phyloP scores from a whole-genome alignment of 2,329 filamentous ascomycete species.

The Clarireedia hainanense region DNA sequence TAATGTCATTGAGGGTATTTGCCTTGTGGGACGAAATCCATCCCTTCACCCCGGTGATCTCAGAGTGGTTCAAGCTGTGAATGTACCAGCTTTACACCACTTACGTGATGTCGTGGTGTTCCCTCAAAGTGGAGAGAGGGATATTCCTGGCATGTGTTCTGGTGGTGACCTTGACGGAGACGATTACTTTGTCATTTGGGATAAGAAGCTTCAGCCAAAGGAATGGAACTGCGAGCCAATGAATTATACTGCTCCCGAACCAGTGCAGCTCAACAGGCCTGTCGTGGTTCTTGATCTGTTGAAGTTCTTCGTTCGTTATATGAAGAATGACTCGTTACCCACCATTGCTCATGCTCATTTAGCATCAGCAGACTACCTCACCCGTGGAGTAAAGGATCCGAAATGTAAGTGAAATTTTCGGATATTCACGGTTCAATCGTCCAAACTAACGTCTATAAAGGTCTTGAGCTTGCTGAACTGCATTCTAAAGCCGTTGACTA shows the following conservation, averaged over 20 bases:
- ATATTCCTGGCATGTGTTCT: conserved; percentile 89
- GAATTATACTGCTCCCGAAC: conserved; percentile 58
- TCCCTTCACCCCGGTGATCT: conserved; percentile 91
- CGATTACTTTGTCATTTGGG: conserved; percentile 94
- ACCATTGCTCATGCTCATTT: conserved; percentile 78
- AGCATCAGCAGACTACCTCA: conserved; percentile 60
- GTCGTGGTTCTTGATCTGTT: conserved; percentile 69
- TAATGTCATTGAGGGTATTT: conserved; percentile 64
- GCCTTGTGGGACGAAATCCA: conserved; percentile 83
- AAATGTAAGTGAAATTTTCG: conserved; percentile 48
- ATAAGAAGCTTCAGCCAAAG: conserved; percentile 60
- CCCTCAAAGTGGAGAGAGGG: conserved; percentile 72
- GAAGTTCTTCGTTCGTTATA: conserved; percentile 82
- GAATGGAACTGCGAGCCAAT: conserved; percentile 70
- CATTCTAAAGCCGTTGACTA: conserved; percentile 95
- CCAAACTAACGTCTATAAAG: conserved; percentile 30
- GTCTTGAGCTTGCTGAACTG: conserved; percentile 63
- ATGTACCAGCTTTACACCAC: conserved; percentile 64
- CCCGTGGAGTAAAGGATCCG: conserved; percentile 53
- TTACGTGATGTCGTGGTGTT: conserved; percentile 83
- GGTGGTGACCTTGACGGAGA: conserved; percentile 94
- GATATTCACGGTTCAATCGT: not conserved
- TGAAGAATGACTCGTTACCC: conserved; percentile 80
- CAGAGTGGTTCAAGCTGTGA: conserved; percentile 76
- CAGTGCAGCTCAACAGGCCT: conserved; percentile 47